Base-by-base conservation (phyloP, 495 filamentous ascomycete species). In the Extremus antarcticus region DNA sequence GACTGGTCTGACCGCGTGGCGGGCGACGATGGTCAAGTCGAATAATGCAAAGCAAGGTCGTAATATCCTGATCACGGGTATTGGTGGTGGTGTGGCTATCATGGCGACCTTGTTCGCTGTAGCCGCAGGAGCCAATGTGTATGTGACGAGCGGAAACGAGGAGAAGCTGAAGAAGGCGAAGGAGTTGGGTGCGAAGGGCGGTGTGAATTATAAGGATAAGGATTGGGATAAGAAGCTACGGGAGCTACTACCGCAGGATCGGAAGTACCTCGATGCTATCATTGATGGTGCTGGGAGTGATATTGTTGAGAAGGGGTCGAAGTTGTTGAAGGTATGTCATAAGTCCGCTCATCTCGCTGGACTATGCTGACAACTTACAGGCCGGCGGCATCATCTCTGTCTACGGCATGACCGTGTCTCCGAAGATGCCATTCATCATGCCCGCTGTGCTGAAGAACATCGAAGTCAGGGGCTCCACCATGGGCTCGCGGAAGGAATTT, bases 1-100 rank as follows among this genome's bases (percentile, higher is more conserved):
- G 29, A 84, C 84, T 0, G 90, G 88, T 0, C 64, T 94, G 59
- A 96, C 90, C n/a, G 90, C 74, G 11, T 96, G 87, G 86, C 73
- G 90, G 32, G 90, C 90, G 0, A 69, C 90, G 51, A 76, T 90
- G 20, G 84, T 74, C 1, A 96, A 72, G 63, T 56, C 51, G 3
- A 62, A 60, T 23, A 66, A 69, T 57, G 70, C 66, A 63, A 59
- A 56, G 63, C 56, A 62, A 3, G 70, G 70, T 13, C 49, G 58
- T 32, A 73, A 71, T 52, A 62, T 73, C 1, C 45, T 73, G 51
- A 58, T 73, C 20, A 73, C 70, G 22, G 70, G 70, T 9, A 71
- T 73, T 63, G 70, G 70, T 13, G 70, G 70, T 2, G 70, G 70
- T 21, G 70, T 73, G 15, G 70, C 70, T 46, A 40, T 73, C 3